Conservation (phyloP, 2,329 filamentous ascomycete genomes). For the Aureobasidium zeae region DNA sequence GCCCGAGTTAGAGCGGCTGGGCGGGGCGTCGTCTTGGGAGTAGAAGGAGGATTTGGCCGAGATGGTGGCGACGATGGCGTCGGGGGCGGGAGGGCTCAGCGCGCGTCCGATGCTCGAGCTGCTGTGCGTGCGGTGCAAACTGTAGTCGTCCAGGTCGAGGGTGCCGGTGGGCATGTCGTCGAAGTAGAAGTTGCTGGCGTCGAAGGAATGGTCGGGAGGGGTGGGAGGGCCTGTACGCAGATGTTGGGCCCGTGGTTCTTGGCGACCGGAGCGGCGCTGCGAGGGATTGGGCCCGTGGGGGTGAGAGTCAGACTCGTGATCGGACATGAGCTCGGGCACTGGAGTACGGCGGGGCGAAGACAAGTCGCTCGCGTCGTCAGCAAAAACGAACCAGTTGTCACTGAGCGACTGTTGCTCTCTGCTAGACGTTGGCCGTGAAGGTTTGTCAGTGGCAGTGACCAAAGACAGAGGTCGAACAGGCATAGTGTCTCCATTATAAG, state of each 20-base stretch:
- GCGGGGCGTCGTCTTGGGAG: slow-evolving; percentile 21
- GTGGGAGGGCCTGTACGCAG: slow-evolving; percentile 42
- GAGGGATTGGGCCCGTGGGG: slow-evolving; percentile 7
- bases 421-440: slow-evolving; percentile 18
- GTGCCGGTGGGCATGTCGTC: slow-evolving; percentile 14
- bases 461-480: slow-evolving; percentile 13
- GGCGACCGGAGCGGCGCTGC: slow-evolving; percentile 11
- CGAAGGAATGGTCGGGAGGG: slow-evolving; percentile 22
- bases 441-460: slow-evolving; percentile 13
- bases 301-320: slow-evolving; percentile 22
- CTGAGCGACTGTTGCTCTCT: slow-evolving; percentile 30
- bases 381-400: slow-evolving; percentile 41
- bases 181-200: slow-evolving; percentile 12
- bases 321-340: slow-evolving; percentile 19
- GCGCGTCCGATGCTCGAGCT: slow-evolving; percentile 23
- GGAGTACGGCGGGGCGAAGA: slow-evolving; percentile 19
- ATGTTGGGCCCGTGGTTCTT: slow-evolving; percentile 30
- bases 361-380: slow-evolving; percentile 24
- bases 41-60: slow-evolving; percentile 27
- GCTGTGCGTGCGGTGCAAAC: slow-evolving; percentile 10
- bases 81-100: slow-evolving; percentile 20
- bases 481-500: slow-evolving; percentile 7
- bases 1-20: slow-evolving; percentile 25
- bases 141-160: slow-evolving; percentile 17
- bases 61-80: slow-evolving; percentile 18